Percentiles rank a stretch among this genome's conserved stretches.
Conservation (phyloP, 257 asterid genomes). For the Leonotis leonurus region DNA sequence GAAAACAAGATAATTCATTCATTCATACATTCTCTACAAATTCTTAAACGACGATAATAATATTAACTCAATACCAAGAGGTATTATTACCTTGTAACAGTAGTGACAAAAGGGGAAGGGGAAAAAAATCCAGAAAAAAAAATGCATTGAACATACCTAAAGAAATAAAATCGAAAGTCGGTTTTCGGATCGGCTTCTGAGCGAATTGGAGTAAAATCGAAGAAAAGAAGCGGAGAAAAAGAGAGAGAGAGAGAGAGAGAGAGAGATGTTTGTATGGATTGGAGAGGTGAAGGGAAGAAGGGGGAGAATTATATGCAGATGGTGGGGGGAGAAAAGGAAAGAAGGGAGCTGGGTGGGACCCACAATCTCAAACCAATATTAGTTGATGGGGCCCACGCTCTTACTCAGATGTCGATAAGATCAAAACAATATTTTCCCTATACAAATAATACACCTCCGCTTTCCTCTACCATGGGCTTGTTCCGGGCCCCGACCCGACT, state of each 20-base stretch:
- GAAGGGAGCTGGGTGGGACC: too few species aligned
- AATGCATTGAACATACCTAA: not conserved
- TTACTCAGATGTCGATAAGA: constrained; percentile 14
- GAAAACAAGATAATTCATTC: not conserved
- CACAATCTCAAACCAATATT: too few species aligned
- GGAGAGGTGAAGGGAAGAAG: too few species aligned
- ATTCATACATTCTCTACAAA: not conserved
- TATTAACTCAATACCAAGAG: not conserved
- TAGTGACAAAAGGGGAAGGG: not conserved
- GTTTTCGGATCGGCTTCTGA: not conserved
- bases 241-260: not conserved
- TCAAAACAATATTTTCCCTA: too few species aligned
- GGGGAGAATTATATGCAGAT: too few species aligned
- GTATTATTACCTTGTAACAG: not conserved
- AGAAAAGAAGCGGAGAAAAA: too few species aligned
- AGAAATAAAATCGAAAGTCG: not conserved
- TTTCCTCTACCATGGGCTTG: too few species aligned
- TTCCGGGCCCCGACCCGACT: too few species aligned
- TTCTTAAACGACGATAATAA: not conserved
- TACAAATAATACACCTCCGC: too few species aligned
- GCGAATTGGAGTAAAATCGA: too few species aligned
- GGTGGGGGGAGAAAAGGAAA: too few species aligned
- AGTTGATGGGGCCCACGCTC: not conserved
- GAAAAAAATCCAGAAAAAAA: not conserved
- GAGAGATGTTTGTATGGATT: not conserved